Base-by-base conservation (phyloP, 108 stramenopile genomes). In the Nannochloropsis gaditana region DNA sequence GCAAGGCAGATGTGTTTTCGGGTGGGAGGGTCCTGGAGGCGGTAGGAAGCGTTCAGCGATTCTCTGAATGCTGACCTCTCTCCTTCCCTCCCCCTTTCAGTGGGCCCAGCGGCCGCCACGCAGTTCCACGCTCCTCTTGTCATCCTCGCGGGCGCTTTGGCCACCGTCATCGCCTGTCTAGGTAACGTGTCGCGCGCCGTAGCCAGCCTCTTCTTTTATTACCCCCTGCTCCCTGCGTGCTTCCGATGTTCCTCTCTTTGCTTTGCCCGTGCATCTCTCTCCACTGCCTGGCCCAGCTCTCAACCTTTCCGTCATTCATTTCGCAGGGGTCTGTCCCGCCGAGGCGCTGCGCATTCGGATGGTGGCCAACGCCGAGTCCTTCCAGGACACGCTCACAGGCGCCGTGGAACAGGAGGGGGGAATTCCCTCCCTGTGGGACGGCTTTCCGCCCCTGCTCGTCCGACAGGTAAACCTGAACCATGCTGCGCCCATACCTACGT, bases 381-480 rank as follows among this genome's bases (percentile, higher is more conserved):
- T 95, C 84, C 85, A 90, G 86, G 45, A 94, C 93, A 6, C 85
- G 95, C 47, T 45, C 90, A 21, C 94, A 95, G 11, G 96, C 94
- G 8, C 79, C 94, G 80, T 43, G 86, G 44, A 84, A 86, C 42
- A 95, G 11, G 96, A 97, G 84, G 90, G 92, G 31, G 94, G 95
- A 31, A 93, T 92, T 93, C 91, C 88, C 82, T 86, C 86, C 84
- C 84, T 95, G 80, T 97, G 95, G 90, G 90, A 94, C 11, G 95
- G 96, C n/a, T 90, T 97, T 15, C 95, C 94, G 3, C 94, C 95
- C 0, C 91, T 97, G 19, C 84, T 97, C 87, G 90, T 94, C n/a
- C 92, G 96, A 5, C 47, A 50, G 47, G 47, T 50, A 50, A 10
- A 50, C 11, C 47, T 11, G 11, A 50, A 50, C 47, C 47, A 50